Evolutionary conservation across 805 yeast genomes (phyloP).

Genomic region (Myxozyma neglecta): DNA sequence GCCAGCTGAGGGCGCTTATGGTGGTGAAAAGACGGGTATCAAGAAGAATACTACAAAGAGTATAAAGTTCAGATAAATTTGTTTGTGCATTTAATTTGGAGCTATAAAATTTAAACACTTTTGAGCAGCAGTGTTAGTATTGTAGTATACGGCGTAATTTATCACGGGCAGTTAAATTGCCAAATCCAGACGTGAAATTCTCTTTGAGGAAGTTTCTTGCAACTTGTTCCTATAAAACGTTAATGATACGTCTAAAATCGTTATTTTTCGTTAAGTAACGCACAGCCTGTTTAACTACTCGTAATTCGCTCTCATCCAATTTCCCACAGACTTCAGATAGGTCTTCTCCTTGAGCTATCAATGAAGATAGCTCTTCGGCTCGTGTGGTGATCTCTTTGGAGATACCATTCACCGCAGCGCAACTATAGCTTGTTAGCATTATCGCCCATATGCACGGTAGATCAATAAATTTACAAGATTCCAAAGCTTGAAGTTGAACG

Average conservation of each 20-base stretch:
- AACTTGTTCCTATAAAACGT: constrained; percentile 31
- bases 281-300: constrained; percentile 16
- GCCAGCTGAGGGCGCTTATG: constrained; percentile 69
- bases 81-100: not conserved
- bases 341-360: constrained; percentile 33
- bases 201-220: constrained; percentile 39
- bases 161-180: not conserved
- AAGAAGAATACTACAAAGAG: constrained; percentile 90
- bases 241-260: not conserved
- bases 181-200: constrained; percentile 22
- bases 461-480: constrained; percentile 5
- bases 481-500: constrained; percentile 25
- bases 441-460: not conserved
- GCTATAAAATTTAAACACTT: not conserved
- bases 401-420: constrained; percentile 47
- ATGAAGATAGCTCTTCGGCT: constrained; percentile 38
- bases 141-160: constrained; percentile 5
- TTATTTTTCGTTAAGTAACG: not conserved
- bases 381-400: constrained; percentile 38
- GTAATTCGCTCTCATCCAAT: constrained; percentile 31
- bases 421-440: constrained; percentile 31
- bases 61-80: constrained; percentile 56
- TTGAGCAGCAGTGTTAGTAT: not conserved
- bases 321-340: constrained; percentile 29
- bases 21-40: constrained; percentile 96